A percentile compares a stretch with the other conserved stretches of the same genome.
These are phyloP conservation scores for Magnaporthiopsis incrustans DNA, from an alignment of 2,329 filamentous ascomycete genomes.

Conservation along the genomic window DNA sequence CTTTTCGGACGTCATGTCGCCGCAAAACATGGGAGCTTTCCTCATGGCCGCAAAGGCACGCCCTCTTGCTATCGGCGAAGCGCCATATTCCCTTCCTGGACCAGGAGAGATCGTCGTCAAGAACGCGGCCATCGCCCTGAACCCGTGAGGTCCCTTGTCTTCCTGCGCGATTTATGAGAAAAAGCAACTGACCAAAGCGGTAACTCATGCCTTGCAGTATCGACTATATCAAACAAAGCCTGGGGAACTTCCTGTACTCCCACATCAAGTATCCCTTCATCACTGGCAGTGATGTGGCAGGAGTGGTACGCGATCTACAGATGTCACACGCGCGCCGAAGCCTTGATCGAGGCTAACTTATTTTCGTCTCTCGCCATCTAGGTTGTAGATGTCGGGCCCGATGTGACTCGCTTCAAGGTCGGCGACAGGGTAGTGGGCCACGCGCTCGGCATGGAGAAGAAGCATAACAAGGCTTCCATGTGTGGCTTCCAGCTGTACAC, in stretches of 20 bases:
- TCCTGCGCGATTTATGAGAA: not conserved
- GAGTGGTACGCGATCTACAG: conserved; percentile 20
- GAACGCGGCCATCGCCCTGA: conserved; percentile 24
- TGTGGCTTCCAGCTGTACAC: conserved; percentile 19
- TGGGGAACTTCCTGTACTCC: conserved; percentile 18
- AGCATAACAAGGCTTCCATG: conserved; percentile 3
- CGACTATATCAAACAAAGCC: conserved; percentile 22
- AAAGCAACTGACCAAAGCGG: not conserved
- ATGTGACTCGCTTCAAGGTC: conserved; percentile 4
- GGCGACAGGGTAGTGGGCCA: not conserved
- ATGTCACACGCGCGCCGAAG: not conserved
- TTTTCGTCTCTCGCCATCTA: not conserved
- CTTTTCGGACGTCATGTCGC: not conserved
- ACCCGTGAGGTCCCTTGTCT: conserved; percentile 14
- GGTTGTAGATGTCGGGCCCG: conserved; percentile 2
- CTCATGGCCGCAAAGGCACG: not conserved
- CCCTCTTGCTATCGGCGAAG: not conserved
- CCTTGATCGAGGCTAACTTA: not conserved
- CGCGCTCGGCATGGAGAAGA: conserved; percentile 6
- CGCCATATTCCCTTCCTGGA: not conserved
- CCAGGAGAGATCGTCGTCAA: conserved; percentile 19
- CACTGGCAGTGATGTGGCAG: conserved; percentile 26
- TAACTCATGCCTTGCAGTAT: conserved; percentile 6
- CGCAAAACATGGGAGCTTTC: conserved; percentile 1
- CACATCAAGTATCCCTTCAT: conserved; percentile 25